Evolutionary conservation across 2,329 filamentous ascomycete genomes (phyloP).

Genomic region (Blastomyces percursus): DNA sequence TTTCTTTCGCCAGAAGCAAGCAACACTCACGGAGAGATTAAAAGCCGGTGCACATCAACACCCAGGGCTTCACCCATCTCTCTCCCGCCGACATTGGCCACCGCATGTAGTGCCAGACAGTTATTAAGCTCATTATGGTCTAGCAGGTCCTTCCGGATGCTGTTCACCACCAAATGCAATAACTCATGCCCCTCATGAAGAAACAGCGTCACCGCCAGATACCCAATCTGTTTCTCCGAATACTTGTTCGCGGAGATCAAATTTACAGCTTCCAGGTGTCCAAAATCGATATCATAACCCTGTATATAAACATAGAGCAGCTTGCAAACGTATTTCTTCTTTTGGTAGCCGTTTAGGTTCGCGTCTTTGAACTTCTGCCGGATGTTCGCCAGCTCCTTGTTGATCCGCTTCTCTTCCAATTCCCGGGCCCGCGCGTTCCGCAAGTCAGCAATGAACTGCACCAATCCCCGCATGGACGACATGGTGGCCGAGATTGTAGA

Average conservation of each 20-base stretch:
- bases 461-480: constrained; percentile 57
- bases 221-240: constrained; percentile 98
- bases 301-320: constrained; percentile 98
- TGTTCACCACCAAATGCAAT: constrained; percentile 92
- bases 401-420: constrained; percentile 97
- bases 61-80: constrained; percentile 96
- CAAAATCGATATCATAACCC: constrained; percentile 98
- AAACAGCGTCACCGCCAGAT: constrained; percentile 93
- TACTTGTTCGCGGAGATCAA: constrained; percentile 95
- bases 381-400: constrained; percentile 98
- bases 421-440: constrained; percentile 90
- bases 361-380: constrained; percentile 97
- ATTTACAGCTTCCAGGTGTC: constrained; percentile 95
- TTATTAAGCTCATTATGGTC: constrained; percentile 98
- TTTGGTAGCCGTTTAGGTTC: constrained; percentile 88
- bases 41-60: constrained; percentile 77
- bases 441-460: constrained; percentile 96
- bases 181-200: constrained; percentile 95
- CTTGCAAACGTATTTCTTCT: constrained; percentile 99
- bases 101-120: constrained; percentile 89
- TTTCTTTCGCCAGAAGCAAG: constrained; percentile 6
- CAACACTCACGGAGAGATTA: constrained; percentile 76
- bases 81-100: constrained; percentile 90
- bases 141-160: constrained; percentile 87
- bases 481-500: constrained; percentile 18